phyloP scores from a whole-genome alignment of 2,329 filamentous ascomycete genomes.

The Daldinia sp. region DNA sequence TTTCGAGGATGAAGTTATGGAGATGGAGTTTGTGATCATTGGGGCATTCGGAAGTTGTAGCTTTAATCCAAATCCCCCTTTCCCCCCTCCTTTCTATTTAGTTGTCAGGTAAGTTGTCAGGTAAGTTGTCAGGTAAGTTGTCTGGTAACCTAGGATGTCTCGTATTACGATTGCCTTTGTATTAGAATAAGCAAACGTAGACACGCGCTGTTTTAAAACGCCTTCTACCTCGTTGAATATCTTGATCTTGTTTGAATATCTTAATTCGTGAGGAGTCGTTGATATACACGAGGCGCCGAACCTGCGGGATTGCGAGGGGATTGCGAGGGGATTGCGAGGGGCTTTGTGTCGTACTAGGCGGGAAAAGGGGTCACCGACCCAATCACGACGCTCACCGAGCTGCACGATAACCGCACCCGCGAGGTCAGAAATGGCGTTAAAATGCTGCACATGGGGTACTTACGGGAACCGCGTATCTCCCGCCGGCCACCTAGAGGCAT shows the following conservation, averaged over 20 bases:
- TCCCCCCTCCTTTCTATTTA: no score
- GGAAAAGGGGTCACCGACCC: slow-evolving; percentile 4
- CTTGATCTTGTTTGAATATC: neutral
- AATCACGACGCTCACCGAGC: slow-evolving; percentile 26
- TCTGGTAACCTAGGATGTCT: neutral
- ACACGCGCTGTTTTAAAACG: neutral
- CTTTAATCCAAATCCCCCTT: no score
- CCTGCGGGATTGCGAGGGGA: slow-evolving; percentile 23
- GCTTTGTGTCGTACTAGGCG: slow-evolving; percentile 18
- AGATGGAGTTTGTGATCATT: neutral
- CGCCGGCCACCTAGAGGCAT: neutral
- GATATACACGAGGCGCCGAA: slow-evolving; percentile 6
- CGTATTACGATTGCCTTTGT: neutral
- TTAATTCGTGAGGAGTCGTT: slow-evolving; percentile 10
- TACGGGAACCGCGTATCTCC: neutral
- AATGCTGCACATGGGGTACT: neutral
- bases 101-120: no score
- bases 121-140: no score
- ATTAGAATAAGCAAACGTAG: neutral
- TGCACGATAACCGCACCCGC: slow-evolving; percentile 23
- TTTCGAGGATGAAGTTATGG: neutral
- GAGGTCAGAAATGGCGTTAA: slow-evolving; percentile 14
- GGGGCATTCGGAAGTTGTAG: neutral
- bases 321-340: slow-evolving; percentile 23
- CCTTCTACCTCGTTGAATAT: neutral